Percentiles rank a stretch among this genome's conserved stretches.
These are phyloP conservation scores for Penicillium griseofulvum DNA, from an alignment of 2,329 filamentous ascomycete genomes.

Conservation along the genomic window DNA sequence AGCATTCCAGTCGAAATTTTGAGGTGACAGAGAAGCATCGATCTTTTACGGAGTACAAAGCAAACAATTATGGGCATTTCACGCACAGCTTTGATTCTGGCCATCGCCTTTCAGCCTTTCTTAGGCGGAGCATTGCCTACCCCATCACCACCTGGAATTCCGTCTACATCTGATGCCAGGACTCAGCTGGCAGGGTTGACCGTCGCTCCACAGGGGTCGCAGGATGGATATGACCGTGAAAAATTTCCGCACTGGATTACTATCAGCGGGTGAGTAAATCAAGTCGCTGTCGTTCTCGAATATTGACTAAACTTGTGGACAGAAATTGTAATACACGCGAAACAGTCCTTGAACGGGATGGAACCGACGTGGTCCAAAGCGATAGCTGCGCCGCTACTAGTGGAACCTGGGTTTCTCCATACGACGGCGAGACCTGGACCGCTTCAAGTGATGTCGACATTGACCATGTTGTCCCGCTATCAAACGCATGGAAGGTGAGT, in stretches of 20 bases:
- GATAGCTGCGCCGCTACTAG: constrained; percentile 61
- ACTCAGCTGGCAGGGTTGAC: constrained; percentile 58
- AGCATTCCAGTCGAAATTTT: neutral
- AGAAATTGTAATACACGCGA: constrained; percentile 72
- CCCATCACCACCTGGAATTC: constrained; percentile 61
- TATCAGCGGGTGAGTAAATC: constrained; percentile 41
- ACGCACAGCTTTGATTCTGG: constrained; percentile 5
- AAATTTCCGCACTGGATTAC: constrained; percentile 72
- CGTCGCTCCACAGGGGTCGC: constrained; percentile 55
- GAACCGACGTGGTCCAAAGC: constrained; percentile 59
- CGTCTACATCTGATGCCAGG: constrained; percentile 56
- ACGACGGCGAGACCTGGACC: constrained; percentile 71
- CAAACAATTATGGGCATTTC: neutral
- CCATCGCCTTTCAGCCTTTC: constrained; percentile 16
- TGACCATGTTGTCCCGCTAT: constrained; percentile 78
- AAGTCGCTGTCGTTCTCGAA: neutral
- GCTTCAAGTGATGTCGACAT: constrained; percentile 71
- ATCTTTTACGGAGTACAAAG: neutral
- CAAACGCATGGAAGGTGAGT: constrained; percentile 71
- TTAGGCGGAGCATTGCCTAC: constrained; percentile 19
- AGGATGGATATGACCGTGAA: constrained; percentile 61
- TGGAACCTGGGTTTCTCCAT: constrained; percentile 69
- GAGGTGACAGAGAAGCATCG: neutral
- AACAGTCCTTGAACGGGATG: constrained; percentile 71
- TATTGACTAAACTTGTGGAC: neutral